These are phyloP conservation scores for Artomyces pyxidatus DNA, from an alignment of 768 basidiomycete genomes.

Conservation along the genomic window DNA sequence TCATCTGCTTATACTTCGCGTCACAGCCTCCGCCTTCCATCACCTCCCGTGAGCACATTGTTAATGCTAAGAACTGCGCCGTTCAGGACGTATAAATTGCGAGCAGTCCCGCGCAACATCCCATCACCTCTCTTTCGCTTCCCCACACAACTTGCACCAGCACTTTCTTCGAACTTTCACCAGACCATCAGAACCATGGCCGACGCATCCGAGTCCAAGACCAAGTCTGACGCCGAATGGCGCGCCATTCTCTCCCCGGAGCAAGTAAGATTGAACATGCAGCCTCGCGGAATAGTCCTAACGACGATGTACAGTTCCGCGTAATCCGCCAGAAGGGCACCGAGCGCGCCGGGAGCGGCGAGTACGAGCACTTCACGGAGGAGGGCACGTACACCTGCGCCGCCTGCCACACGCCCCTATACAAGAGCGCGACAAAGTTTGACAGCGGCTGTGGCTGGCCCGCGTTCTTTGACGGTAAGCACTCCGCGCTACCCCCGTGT, in stretches of 20 bases:
- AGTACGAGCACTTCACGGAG: conserved; percentile 62
- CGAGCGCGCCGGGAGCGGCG: conserved; percentile 67
- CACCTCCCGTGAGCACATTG: background rate
- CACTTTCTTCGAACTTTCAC: background rate
- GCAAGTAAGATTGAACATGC: conserved; percentile 54
- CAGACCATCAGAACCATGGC: conserved; percentile 18
- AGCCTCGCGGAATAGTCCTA: background rate
- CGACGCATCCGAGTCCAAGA: conserved; percentile 16
- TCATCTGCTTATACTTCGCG: too few species aligned
- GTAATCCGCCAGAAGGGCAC: conserved; percentile 85
- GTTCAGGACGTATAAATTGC: too few species aligned
- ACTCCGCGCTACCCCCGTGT: background rate
- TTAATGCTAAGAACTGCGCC: background rate
- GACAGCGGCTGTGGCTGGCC: conserved; percentile 95
- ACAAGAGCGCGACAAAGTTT: conserved; percentile 88
- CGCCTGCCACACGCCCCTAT: conserved; percentile 75
- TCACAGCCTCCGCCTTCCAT: background rate
- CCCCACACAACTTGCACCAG: background rate
- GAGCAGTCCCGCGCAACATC: too few species aligned
- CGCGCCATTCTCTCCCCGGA: conserved; percentile 68
- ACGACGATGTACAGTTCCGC: conserved; percentile 50
- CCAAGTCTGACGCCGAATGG: conserved; percentile 76
- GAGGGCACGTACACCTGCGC: conserved; percentile 72
- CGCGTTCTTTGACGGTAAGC: conserved; percentile 86
- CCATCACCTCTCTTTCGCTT: background rate